Conservation (phyloP, 2,329 filamentous ascomycete species). For the Exophiala phaeomuriformis region DNA sequence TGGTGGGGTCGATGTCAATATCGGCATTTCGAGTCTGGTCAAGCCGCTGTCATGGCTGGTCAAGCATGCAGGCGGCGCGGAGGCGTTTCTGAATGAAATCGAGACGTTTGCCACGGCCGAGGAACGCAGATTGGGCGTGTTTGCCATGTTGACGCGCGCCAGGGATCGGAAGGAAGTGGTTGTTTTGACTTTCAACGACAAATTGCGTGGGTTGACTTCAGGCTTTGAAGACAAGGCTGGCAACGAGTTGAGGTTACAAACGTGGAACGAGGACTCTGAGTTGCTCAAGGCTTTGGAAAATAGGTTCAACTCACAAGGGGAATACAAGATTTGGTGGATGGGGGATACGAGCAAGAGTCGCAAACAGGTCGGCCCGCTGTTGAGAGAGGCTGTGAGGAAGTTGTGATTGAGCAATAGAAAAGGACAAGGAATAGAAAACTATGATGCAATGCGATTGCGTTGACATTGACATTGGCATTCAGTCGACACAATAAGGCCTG, state of each 20-base stretch:
- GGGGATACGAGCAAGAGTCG: slow-evolving; percentile 51
- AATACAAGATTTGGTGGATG: slow-evolving; percentile 50
- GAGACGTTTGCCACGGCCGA: slow-evolving; percentile 37
- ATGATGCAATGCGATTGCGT: no score
- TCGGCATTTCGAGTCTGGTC: slow-evolving; percentile 55
- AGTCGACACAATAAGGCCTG: no score
- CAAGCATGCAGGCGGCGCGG: slow-evolving; percentile 38
- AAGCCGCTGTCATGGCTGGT: slow-evolving; percentile 49
- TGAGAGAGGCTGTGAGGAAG: slow-evolving; percentile 40
- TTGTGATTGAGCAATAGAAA: neutral
- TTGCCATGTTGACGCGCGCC: slow-evolving; percentile 55
- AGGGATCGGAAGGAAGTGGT: slow-evolving; percentile 33
- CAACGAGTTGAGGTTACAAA: slow-evolving; percentile 39
- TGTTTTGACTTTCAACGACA: slow-evolving; percentile 43
- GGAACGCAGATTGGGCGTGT: slow-evolving; percentile 44
- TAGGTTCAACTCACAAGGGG: slow-evolving; percentile 17
- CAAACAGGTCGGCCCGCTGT: slow-evolving; percentile 56
- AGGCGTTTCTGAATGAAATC: slow-evolving; percentile 30
- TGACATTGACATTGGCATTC: no score
- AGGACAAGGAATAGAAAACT: neutral
- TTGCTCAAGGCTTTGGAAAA: slow-evolving; percentile 32
- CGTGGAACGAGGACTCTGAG: slow-evolving; percentile 34
- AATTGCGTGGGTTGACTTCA: slow-evolving; percentile 33
- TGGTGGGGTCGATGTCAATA: slow-evolving; percentile 33
- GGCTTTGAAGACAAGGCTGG: slow-evolving; percentile 37